Base-by-base conservation (phyloP, 208 protist species). In the Angomonas ambiguus region DNA sequence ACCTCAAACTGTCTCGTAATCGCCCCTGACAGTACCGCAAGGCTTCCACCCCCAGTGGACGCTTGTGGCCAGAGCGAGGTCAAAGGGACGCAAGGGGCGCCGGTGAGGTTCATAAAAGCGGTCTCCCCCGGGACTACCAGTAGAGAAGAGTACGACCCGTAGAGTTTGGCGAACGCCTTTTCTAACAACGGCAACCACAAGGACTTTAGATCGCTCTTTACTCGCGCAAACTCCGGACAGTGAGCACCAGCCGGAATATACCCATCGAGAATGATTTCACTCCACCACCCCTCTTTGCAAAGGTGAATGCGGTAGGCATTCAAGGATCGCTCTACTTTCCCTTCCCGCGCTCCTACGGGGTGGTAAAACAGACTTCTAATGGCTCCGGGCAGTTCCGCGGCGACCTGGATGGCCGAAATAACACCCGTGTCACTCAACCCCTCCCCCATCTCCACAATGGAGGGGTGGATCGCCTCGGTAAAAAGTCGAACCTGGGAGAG, bases 111-210 rank as follows among this genome's bases (percentile, higher is more conserved):
- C 5, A 63, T 41, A 5, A 89, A 34, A 18, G 72, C 74, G 24
- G 76, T 58, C 42, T 83, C 75, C 20, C 74, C 57, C 6, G 88
- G 56, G 0, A 71, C 69, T 31, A 76, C 65, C 51, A 74, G 59
- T 16, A 88, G 69, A 20, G 76, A 66, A 1, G 80, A 71, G 73
- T 92, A 94, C 27, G 80, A 87, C 16, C 84, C 84, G 25, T 77
- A 58, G 4, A 75, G 22, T 72, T 95, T 95, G 28, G 87, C 87
- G 65, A 91, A 92, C 22, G 83, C 85, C 79, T 94, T 94, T 64
- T 94, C 75, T 2, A 92, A 62, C 20, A 95, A 49, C 0, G 76
- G 76, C 20, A 87, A 49, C 89, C 89, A 95, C 51, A 92, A 56
- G 32, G 80, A 61, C 4, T 68, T 49, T 31, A 76, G 68, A 56